A percentile compares a stretch with the other conserved stretches of the same genome.
These are phyloP conservation scores for Mycena metata DNA, from an alignment of 768 basidiomycete species.

Conservation along the genomic window DNA sequence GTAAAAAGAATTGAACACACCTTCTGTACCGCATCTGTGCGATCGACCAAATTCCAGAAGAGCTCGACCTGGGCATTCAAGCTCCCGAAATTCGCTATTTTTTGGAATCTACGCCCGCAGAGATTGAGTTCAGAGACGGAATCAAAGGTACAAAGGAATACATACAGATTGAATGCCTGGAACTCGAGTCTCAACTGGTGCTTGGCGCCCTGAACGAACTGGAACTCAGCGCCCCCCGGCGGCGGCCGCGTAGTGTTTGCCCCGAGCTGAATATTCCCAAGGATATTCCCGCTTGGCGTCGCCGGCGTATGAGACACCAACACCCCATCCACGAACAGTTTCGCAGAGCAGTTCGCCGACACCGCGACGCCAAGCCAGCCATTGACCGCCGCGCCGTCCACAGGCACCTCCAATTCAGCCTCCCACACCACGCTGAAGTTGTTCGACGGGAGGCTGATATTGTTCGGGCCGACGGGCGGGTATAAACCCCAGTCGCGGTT, in stretches of 20 bases:
- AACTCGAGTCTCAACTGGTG: constrained; percentile 42
- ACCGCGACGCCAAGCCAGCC: constrained; percentile 45
- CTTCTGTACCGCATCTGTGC: constrained; percentile 34
- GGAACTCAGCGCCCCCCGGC: constrained; percentile 40
- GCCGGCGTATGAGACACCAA: constrained; percentile 35
- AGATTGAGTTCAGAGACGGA: too few relatives aligned
- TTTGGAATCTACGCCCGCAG: constrained; percentile 15
- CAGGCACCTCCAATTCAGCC: constrained; percentile 42
- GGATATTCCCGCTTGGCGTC: constrained; percentile 36
- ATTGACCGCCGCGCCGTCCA: constrained; percentile 38
- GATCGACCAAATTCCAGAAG: constrained; percentile 44
- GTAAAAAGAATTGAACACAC: constrained; percentile 9
- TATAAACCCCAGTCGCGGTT: constrained; percentile 46
- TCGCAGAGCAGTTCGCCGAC: constrained; percentile 41
- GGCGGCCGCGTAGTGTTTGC: constrained; percentile 38
- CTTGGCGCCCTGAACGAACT: constrained; percentile 36
- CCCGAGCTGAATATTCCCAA: constrained; percentile 41
- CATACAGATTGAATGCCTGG: constrained; percentile 38
- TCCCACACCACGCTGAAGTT: constrained; percentile 46
- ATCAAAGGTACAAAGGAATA: too few relatives aligned
- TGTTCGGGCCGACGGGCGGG: constrained; percentile 37
- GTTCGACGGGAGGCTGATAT: constrained; percentile 40
- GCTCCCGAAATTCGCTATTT: constrained; percentile 41
- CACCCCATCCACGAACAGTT: constrained; percentile 41
- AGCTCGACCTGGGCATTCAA: constrained; percentile 44